Evolutionary conservation across 202 grass and related monocot genomes (phyloP), one percentile per base, ranked within the genome.

Genomic region (Carex sylvatica): DNA sequence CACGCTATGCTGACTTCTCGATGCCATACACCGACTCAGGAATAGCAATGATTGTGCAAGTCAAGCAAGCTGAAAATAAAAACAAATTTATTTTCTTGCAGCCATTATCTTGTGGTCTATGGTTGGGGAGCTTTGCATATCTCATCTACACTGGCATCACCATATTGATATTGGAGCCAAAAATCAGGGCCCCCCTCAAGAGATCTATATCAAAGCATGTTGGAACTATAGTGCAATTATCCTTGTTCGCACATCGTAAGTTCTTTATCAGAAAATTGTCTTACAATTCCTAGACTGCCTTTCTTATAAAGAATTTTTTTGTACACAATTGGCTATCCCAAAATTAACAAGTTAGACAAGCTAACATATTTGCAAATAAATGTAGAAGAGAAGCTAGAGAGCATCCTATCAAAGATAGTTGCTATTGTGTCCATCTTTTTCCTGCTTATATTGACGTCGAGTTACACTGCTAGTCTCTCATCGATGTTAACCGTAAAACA

Each of bases 31-130:
- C 81, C 2, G 93, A 88, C 55, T 83, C 88, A 0, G 90, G 88
- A 13, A 42, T 92, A 26, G 86, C 93, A 58, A 95, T 95, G 93
- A 73, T 92, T 80, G 90, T 95, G 30, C 88, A 78, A 59, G 33
- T 84, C 20, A 88, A 79, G 60, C 60, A 90, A 2, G 56, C 61
- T 20, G 71, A 9, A 0, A 83, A 59, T 24, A 90, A 80, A 58
- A 84, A 80, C 16, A 70, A 40, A 4, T 88, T 68, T 80, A 63
- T 95, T 11, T 87, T 95, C 76, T 70, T 88, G 22, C 83, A 84
- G 67, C 92, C 90, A 56, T 75, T 95, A 31, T 81, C 83, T 20
- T 3, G 9, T 55, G 77, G 74, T 18, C 13, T 95, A 54, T 95
- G 92, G 92, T n/a, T 90, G 49, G 81, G n/a, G 61, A 90, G 73